These are phyloP conservation scores for Boletus sp. DNA, from an alignment of 1,284 basidiomycete genomes.

Conservation along the genomic window DNA sequence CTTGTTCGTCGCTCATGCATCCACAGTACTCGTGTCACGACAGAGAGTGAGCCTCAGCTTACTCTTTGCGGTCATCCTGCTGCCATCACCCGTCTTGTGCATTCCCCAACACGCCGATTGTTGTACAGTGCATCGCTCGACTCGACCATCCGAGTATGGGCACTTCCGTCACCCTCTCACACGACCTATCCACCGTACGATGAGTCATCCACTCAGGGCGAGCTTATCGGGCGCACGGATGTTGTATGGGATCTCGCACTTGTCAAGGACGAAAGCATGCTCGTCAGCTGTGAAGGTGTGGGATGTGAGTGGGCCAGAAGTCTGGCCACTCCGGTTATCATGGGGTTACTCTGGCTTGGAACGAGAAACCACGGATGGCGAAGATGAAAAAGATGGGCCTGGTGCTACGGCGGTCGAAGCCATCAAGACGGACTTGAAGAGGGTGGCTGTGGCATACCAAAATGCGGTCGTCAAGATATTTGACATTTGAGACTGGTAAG, in stretches of 20 bases:
- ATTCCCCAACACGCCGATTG: conserved; percentile 72
- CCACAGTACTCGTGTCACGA: conserved; percentile 58
- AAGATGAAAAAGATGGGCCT: conserved; percentile 48
- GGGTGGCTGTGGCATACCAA: conserved; percentile 85
- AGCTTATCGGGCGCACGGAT: conserved; percentile 90
- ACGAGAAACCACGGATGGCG: conserved; percentile 48
- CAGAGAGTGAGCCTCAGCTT: conserved; percentile 86
- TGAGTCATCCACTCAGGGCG: conserved; percentile 69
- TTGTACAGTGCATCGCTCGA: conserved; percentile 94
- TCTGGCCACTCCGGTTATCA: conserved; percentile 61
- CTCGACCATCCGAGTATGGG: conserved; percentile 91
- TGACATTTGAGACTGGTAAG: conserved; percentile 84
- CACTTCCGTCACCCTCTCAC: conserved; percentile 66
- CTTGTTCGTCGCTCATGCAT: conserved; percentile 17
- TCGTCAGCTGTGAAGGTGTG: conserved; percentile 90
- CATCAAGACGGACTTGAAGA: conserved; percentile 74
- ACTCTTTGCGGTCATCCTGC: conserved; percentile 93
- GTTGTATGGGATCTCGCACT: conserved; percentile 93
- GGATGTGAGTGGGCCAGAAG: conserved; percentile 69
- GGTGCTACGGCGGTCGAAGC: conserved; percentile 83
- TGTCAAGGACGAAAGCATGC: conserved; percentile 69
- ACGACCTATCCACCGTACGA: conserved; percentile 91
- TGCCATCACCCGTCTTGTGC: conserved; percentile 87
- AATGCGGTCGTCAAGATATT: conserved; percentile 91
- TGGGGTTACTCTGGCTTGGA: conserved; percentile 80